phyloP scores from a whole-genome alignment of 1,284 basidiomycete species.

The Polyporus tsugae region DNA sequence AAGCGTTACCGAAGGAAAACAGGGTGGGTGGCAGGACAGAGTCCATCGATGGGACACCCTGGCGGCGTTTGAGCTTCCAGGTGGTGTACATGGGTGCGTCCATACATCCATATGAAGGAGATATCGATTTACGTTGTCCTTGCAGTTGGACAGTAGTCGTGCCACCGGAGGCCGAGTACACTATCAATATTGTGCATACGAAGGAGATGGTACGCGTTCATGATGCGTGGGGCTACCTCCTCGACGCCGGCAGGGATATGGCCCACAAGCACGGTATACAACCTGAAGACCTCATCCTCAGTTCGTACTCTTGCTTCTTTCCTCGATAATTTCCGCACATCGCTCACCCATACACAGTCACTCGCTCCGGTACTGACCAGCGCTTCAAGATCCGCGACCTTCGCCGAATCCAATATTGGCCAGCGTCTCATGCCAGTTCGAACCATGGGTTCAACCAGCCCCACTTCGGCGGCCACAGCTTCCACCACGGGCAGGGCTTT shows the following conservation, averaged over 20 bases:
- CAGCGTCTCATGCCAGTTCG: not conserved
- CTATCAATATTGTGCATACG: constrained; percentile 50
- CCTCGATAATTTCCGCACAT: not conserved
- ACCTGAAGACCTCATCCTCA: constrained; percentile 55
- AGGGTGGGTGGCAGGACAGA: constrained; percentile 34
- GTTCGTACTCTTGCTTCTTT: constrained; percentile 39
- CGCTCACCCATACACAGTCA: constrained; percentile 29
- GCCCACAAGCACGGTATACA: constrained; percentile 45
- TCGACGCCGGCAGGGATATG: constrained; percentile 45
- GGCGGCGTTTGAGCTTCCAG: constrained; percentile 40
- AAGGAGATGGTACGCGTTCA: constrained; percentile 39
- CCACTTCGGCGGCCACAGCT: constrained; percentile 6
- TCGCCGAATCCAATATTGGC: constrained; percentile 25
- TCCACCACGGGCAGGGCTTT: constrained; percentile 6
- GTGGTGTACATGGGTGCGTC: constrained; percentile 49
- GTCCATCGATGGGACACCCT: constrained; percentile 36
- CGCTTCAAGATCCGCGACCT: constrained; percentile 36
- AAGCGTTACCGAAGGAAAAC: constrained; percentile 34
- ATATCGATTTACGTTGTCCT: not conserved
- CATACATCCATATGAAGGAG: not conserved
- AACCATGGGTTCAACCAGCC: not conserved
- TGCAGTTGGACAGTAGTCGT: constrained; percentile 57
- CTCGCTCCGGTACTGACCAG: constrained; percentile 36
- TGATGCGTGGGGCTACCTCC: constrained; percentile 55
- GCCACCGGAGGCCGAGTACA: constrained; percentile 45